Base-by-base conservation (phyloP, 1,139 yeast species). In the Spathaspora sp. region DNA sequence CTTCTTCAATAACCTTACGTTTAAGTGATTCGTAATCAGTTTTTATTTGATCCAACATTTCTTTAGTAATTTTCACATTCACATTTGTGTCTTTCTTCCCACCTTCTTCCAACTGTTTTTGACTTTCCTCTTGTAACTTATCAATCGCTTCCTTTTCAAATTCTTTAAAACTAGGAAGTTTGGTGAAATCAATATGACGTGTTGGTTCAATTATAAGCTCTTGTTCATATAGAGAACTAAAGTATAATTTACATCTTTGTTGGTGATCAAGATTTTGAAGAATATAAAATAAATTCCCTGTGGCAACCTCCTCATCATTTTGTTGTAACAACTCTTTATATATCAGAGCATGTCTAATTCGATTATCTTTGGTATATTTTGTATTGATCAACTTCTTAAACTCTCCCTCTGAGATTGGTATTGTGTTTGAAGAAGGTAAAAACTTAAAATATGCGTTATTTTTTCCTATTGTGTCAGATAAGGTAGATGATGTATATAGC, bases 1-100 rank as follows among this genome's bases (percentile, higher is more conserved):
- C 74, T 13, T 60, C 59, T 4, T 41, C 31, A 9, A 40, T 48
- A 4, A 61, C 60, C 11, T 47, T 44, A 4, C 33, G 20, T 39
- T 43, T 29, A 23, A 48, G 43, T 4, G 38, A 9, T 2, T 48
- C 34, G 25, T 38, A 44, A 11, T 44, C 31, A 2, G 37, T 10
- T 29, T 42, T 43, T 13, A 51, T 52, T 10, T 34, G 27, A 1
- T 41, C 34, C 13, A 41, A 39, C 25, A 49, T 52, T 5, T 48
- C 51, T 3, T 44, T 40, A 8, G 42, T 41, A 2, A 51, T 44
- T 4, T 41, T 49, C 6, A 43, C 37, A 10, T 49, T 31, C 48
- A 9, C 25, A 38, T 15, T 42, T 31, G 3, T 40, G 33, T n/a
- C 27, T n/a, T 10, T 29, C 7, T 49, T 36, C 9, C 34, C 42